Evolutionary conservation across 2,329 filamentous ascomycete genomes (phyloP), one percentile per base, ranked within the genome.

Genomic region (Botrytis squamosa): DNA sequence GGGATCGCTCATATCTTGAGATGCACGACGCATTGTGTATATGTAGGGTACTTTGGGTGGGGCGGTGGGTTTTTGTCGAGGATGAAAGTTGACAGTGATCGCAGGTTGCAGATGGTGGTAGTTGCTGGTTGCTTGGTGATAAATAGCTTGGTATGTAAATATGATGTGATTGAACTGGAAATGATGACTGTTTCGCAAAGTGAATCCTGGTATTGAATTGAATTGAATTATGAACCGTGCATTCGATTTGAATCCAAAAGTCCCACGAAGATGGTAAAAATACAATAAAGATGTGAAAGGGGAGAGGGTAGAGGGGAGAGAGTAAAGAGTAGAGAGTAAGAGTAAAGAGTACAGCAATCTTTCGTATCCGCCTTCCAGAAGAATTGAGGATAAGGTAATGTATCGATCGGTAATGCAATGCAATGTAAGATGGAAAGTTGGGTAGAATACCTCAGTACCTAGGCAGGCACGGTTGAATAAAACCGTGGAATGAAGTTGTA

Each of bases 1-100:
- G 36, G 80, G 78, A 74, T 81, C 79, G 76, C 78, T 81, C 70
- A 81, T 78, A 67, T 79, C 74, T 40, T 79, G 75, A 42, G 80
- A 79, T 12, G 78, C 77, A 73, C 80, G 79, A 74, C 75, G 78
- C 80, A 81, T 81, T 74, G 52, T 80, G 76, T 71, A 71, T 60
- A 29, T 40, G 16, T 36, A 29, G 63, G 33, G 44, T 59, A 46
- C n/a, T 36, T 40, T 70, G 33, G 14, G 64, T 49, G 71, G 70
- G 70, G 70, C 49, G 62, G 63, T 68, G 62, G 70, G 49, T 72
- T 72, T 65, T 68, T 55, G 9, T 68, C n/a, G 63, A 71, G 46
- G 46, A 38, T 71, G 65, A 55, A 55, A 42, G 49, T 57, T 55
- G 65, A 68, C 9, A 68, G 49, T 16, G 65, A 22, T 55, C 36